phyloP scores from a whole-genome alignment of 2,329 filamentous ascomycete genomes.

The Exophiala alcalophila region DNA sequence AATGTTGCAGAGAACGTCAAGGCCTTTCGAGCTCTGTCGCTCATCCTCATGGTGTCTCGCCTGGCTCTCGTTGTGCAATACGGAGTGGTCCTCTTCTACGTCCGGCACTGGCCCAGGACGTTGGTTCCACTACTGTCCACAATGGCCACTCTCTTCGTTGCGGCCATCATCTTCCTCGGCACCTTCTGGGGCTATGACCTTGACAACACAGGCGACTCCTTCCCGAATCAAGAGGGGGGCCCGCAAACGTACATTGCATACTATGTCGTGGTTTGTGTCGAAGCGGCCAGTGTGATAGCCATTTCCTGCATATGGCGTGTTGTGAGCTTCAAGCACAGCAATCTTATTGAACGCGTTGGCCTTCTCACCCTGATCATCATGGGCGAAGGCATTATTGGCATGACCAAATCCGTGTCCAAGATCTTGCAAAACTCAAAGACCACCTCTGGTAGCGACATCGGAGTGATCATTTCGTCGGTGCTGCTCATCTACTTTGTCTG shows the following conservation, averaged over 20 bases:
- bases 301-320: constrained; percentile 56
- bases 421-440: constrained; percentile 14
- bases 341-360: constrained; percentile 62
- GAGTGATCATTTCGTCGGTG: constrained; percentile 38
- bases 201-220: neutral
- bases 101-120: constrained; percentile 13
- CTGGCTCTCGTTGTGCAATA: constrained; percentile 56
- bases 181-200: constrained; percentile 36
- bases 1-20: constrained; percentile 41
- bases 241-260: constrained; percentile 48
- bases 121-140: constrained; percentile 11
- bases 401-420: constrained; percentile 36
- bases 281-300: constrained; percentile 52
- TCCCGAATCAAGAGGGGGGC: neutral
- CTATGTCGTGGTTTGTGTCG: constrained; percentile 55
- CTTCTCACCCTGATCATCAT: constrained; percentile 65
- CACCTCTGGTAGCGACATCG: constrained; percentile 39
- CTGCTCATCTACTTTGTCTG: constrained; percentile 52
- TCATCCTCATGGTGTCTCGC: constrained; percentile 52
- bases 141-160: constrained; percentile 5
- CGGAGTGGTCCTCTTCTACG: constrained; percentile 32
- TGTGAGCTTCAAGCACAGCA: constrained; percentile 60
- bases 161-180: constrained; percentile 12
- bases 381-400: constrained; percentile 61
- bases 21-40: constrained; percentile 44